These are phyloP conservation scores for Rosa hybrid DNA, from an alignment of 331 rosid species.

Conservation along the genomic window DNA sequence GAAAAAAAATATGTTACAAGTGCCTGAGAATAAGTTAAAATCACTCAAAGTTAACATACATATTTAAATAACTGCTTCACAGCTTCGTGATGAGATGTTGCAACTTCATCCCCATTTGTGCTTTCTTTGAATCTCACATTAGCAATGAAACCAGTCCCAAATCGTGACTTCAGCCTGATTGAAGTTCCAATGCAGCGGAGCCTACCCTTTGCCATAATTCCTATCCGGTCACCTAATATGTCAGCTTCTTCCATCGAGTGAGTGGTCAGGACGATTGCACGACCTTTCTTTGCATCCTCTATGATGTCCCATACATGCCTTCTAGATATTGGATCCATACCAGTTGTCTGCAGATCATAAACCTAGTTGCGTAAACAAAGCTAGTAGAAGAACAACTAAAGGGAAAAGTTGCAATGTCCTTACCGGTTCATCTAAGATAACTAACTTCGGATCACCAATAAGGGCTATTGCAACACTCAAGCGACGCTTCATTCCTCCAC, in stretches of 20 bases:
- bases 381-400: slow-evolving; percentile 15
- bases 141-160: slow-evolving; percentile 79
- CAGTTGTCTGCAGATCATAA: slow-evolving; percentile 62
- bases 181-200: slow-evolving; percentile 91
- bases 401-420: slow-evolving; percentile 16
- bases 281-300: slow-evolving; percentile 78
- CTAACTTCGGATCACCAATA: slow-evolving; percentile 83
- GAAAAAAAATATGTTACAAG: slow-evolving; percentile 11
- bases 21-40: slow-evolving; percentile 13
- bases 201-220: slow-evolving; percentile 96
- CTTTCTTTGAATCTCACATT: slow-evolving; percentile 55
- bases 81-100: slow-evolving; percentile 43
- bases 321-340: slow-evolving; percentile 96
- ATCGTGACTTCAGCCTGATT: slow-evolving; percentile 74
- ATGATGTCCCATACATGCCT: slow-evolving; percentile 94
- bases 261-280: slow-evolving; percentile 82
- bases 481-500: slow-evolving; percentile 97
- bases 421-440: slow-evolving; percentile 93
- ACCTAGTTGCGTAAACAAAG: slow-evolving; percentile 20
- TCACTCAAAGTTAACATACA: slow-evolving; percentile 44
- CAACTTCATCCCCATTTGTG: slow-evolving; percentile 34
- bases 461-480: slow-evolving; percentile 93
- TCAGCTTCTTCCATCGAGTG: slow-evolving; percentile 99
- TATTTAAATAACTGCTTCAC: slow-evolving; percentile 73
- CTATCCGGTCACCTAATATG: slow-evolving; percentile 82